A percentile compares a stretch with the other conserved stretches of the same genome.
phyloP scores from a whole-genome alignment of 371 early-diverging fungal genomes.

The Mortierella sp. region DNA sequence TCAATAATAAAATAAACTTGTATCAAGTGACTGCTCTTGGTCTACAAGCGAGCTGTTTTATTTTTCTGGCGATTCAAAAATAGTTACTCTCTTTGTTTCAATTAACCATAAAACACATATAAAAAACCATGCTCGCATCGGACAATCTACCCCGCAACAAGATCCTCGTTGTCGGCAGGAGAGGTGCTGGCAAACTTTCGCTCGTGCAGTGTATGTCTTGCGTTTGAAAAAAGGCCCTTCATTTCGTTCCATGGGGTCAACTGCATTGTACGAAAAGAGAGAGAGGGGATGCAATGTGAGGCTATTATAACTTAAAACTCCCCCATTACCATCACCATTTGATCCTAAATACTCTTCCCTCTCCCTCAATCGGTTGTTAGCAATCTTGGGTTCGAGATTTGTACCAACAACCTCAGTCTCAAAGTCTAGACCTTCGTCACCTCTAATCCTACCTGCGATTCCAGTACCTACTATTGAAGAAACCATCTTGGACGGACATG shows the following conservation, averaged over 20 bases:
- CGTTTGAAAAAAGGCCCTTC: background rate
- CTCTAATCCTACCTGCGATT: conserved; percentile 50
- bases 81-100: background rate
- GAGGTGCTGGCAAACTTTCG: conserved; percentile 61
- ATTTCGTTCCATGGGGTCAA: background rate
- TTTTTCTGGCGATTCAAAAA: too few relatives aligned
- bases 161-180: conserved; percentile 69
- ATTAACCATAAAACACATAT: background rate
- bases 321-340: background rate
- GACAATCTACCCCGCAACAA: conserved; percentile 63
- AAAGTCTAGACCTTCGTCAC: conserved; percentile 48
- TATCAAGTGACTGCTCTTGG: too few relatives aligned
- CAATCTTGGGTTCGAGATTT: conserved; percentile 53
- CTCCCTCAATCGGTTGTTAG: conserved; percentile 2
- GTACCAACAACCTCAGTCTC: conserved; percentile 52
- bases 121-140: conserved; percentile 26
- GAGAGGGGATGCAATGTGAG: background rate
- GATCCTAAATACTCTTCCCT: background rate
- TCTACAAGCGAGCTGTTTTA: too few relatives aligned
- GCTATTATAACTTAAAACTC: background rate
- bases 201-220: conserved; percentile 64
- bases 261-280: conserved; percentile 3
- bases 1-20: too few relatives aligned
- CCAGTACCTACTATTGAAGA: conserved; percentile 48
- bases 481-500: conserved; percentile 24